A percentile compares a stretch with the other conserved stretches of the same genome.
Evolutionary conservation across 805 yeast genomes (phyloP).

Genomic region (Maudiozyma bulderi): DNA sequence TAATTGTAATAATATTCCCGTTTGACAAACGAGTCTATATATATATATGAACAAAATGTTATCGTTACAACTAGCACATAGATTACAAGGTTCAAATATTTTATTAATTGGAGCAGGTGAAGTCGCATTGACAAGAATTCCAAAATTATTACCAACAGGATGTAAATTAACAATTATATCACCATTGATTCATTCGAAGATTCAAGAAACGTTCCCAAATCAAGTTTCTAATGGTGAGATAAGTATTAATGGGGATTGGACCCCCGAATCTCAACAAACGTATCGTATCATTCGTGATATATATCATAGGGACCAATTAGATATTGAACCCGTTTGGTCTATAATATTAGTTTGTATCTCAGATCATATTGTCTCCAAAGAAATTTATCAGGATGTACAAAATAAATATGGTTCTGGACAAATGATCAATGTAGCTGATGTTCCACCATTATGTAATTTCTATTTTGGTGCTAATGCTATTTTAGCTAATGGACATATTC

Average conservation of each 20-base stretch:
- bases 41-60: slow-evolving; percentile 1
- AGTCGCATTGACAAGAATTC: slow-evolving; percentile 25
- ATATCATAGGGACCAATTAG: slow-evolving; percentile 11
- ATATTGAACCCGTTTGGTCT: slow-evolving; percentile 18
- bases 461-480: slow-evolving; percentile 28
- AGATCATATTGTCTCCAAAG: slow-evolving; percentile 14
- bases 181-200: slow-evolving; percentile 14
- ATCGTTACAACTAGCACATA: slow-evolving; percentile 26
- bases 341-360: slow-evolving; percentile 26
- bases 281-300: slow-evolving; percentile 11
- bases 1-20: too few relatives aligned
- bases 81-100: slow-evolving; percentile 17
- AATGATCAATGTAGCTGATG: slow-evolving; percentile 29
- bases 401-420: slow-evolving; percentile 20
- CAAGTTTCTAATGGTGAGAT: neutral
- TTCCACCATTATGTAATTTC: slow-evolving; percentile 28
- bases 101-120: slow-evolving; percentile 30
- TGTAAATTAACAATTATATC: slow-evolving; percentile 25
- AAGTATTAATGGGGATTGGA: slow-evolving; percentile 11
- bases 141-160: slow-evolving; percentile 26
- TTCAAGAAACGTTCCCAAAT: slow-evolving; percentile 4
- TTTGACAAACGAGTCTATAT: neutral
- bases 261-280: slow-evolving; percentile 1
- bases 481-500: slow-evolving; percentile 9
- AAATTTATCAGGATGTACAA: slow-evolving; percentile 17